Base-by-base conservation (phyloP, 1,139 yeast species). In the Zygosaccharomyces pseudobailii region DNA sequence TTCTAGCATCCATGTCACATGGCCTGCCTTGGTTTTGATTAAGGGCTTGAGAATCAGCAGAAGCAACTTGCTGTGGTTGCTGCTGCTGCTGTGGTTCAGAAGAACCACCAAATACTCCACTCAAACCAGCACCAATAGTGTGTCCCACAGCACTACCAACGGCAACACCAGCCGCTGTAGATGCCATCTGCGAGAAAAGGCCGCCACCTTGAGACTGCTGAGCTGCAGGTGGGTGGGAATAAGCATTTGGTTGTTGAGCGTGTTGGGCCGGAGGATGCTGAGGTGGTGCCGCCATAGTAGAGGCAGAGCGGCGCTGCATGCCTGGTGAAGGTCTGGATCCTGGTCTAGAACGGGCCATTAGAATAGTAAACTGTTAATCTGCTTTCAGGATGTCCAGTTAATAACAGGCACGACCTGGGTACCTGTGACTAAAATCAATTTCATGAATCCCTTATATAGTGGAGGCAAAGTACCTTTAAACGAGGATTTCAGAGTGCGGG, bases 101-200 rank as follows among this genome's bases (percentile, higher is more conserved):
- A 34, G 78, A 67, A 31, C 96, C 96, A 46, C 95, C 90, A 65
- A 92, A 90, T 76, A 92, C 71, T 45, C 88, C 76, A 46, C 95
- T 82, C 60, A 92, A 74, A 62, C 97, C 97, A 50, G 95, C 95
- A 71, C 97, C 97, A 53, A 92, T 61, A 43, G 97, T 88, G 76
- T 92, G 98, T 52, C 98, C 98, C 51, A 90, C 82, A 55, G 97
- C 84, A 48, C 96, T 87, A 63, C 98, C 98, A 50, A 92, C 97
- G 45, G 97, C 98, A 33, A 92, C 98, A 80, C 98, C 98, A 46
- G 97, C 98, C 51, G 98, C 98, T 47, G 98, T 92, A 39, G 95
- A 78, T 28, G 97, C 97, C 97, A 92, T 92, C 72, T 92, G 96
- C 51, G 94, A 87, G 65, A 92, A 90, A 67, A 92, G 66, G 59